Base-by-base conservation (phyloP, 1,139 yeast genomes). In the Debaryomyces fabryi region DNA sequence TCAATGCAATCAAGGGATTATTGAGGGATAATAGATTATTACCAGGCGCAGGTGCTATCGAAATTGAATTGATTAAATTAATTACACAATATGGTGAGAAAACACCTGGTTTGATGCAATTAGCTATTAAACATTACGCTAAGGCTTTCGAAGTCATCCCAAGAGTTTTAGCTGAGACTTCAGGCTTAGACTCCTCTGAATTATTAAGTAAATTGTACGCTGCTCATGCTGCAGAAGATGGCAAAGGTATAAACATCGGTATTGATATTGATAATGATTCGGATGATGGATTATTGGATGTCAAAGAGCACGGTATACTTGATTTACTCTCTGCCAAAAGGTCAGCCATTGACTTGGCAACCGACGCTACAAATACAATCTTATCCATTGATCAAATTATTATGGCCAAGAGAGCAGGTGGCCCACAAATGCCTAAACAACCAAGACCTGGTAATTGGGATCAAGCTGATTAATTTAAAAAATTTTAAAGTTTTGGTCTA, bases 41-140 rank as follows among this genome's bases (percentile, higher is more conserved):
- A 54, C 93, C 98, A 10, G 99, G 99, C 54, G 99, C 99, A 0
- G 99, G 99, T 59, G 93, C 97, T 15, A 79, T 88, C n/a, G 99
- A 93, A 71, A 87, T 90, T 47, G 97, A 91, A 63, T 77, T 93
- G 48, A 92, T 91, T 47, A 82, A 87, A 56, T 79, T 85, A 62
- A 78, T 92, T 51, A 88, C 91, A 18, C 83, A 82, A 51, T 88
- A 83, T 63, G 99, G 98, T 56, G 99, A 93, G 66, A 82, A 81
- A 60, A 93, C 98, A 1, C 96, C 99, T 13, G 99, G 98, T 39
- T 76, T 92, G 54, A 69, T 90, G 59, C 99, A 92, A 69, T 81
- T 93, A 54, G 97, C 98, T 44, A 93, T 93, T 61, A 93, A 93
- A 72, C 87, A 88, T 62, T 93, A 85, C 69, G 99, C 97, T 15